Percentiles rank a stretch among this genome's conserved stretches.
These are phyloP conservation scores for Lentinula edodes DNA, from an alignment of 768 basidiomycete species.

Conservation along the genomic window DNA sequence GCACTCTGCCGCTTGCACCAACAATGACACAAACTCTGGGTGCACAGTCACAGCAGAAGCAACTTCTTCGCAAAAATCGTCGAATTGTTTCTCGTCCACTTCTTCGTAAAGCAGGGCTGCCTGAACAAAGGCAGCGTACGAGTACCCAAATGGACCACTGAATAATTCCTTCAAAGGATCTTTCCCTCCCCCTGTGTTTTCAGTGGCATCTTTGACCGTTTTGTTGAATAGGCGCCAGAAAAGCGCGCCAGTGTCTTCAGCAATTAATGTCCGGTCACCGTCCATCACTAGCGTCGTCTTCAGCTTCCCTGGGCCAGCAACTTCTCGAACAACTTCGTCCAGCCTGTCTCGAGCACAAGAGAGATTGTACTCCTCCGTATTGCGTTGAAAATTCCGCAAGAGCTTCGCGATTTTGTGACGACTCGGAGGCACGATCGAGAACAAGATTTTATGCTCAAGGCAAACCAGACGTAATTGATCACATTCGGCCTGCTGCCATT, in stretches of 20 bases:
- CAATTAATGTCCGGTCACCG: slow-evolving; percentile 16
- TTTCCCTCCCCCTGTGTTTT: not conserved
- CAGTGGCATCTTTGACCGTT: not conserved
- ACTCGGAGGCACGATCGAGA: slow-evolving; percentile 10
- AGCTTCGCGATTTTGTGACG: slow-evolving; percentile 10
- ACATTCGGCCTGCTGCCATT: slow-evolving; percentile 15
- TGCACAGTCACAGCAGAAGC: slow-evolving; percentile 12
- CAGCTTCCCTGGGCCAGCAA: slow-evolving; percentile 1
- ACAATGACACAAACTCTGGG: slow-evolving; percentile 13
- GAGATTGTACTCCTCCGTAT: slow-evolving; percentile 13
- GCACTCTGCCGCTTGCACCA: slow-evolving; percentile 7
- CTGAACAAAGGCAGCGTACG: slow-evolving; percentile 18
- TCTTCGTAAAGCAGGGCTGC: slow-evolving; percentile 16
- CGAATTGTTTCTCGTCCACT: slow-evolving; percentile 11
- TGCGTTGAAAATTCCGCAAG: slow-evolving; percentile 8
- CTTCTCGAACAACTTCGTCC: slow-evolving; percentile 9
- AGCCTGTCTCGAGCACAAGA: slow-evolving; percentile 11
- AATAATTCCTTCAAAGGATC: slow-evolving; percentile 16
- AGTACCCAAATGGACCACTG: slow-evolving; percentile 16
- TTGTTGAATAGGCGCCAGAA: slow-evolving; percentile 12
- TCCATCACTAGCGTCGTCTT: slow-evolving; percentile 15
- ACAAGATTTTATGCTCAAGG: slow-evolving; percentile 14
- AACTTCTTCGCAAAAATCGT: slow-evolving; percentile 13
- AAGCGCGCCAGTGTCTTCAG: slow-evolving; percentile 15
- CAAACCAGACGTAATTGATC: slow-evolving; percentile 16